phyloP scores from a whole-genome alignment of 192 early-diverging fungal genomes.

The Coemansia sp. region DNA sequence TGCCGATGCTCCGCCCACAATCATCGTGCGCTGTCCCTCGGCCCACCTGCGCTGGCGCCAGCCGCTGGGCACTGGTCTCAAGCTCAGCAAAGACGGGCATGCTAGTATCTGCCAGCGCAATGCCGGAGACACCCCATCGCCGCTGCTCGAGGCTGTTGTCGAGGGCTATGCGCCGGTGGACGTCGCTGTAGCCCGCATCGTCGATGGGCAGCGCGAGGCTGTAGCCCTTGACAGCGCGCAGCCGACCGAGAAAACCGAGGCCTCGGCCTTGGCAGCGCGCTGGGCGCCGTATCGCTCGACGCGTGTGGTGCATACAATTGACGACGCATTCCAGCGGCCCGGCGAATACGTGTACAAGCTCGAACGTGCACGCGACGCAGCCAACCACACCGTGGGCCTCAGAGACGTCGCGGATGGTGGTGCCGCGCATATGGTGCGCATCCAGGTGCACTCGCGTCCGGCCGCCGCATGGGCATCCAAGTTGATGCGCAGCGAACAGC shows the following conservation, averaged over 20 bases:
- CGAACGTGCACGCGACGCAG: conserved; percentile 32
- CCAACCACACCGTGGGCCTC: conserved; percentile 36
- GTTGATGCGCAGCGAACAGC: conserved; percentile 11
- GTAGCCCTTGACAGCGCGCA: conserved; percentile 33
- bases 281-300: conserved; percentile 28
- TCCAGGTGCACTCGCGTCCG: conserved; percentile 37
- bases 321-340: conserved; percentile 36
- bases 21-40: conserved; percentile 37
- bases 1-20: conserved; percentile 27
- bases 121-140: too few species aligned
- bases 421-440: conserved; percentile 27
- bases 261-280: not conserved
- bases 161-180: conserved; percentile 45
- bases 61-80: too few species aligned
- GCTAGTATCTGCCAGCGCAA: conserved; percentile 49
- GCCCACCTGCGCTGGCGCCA: conserved; percentile 41
- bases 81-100: conserved; percentile 36
- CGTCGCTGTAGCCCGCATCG: conserved; percentile 40
- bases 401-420: conserved; percentile 1
- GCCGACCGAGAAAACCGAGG: conserved; percentile 13
- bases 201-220: conserved; percentile 39
- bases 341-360: conserved; percentile 51
- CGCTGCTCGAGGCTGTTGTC: conserved; percentile 35
- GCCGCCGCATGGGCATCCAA: conserved; percentile 14
- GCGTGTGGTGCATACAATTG: conserved; percentile 20